Conservation (phyloP, 106 monocot genomes). For the Phalaenopsis aphrodite region DNA sequence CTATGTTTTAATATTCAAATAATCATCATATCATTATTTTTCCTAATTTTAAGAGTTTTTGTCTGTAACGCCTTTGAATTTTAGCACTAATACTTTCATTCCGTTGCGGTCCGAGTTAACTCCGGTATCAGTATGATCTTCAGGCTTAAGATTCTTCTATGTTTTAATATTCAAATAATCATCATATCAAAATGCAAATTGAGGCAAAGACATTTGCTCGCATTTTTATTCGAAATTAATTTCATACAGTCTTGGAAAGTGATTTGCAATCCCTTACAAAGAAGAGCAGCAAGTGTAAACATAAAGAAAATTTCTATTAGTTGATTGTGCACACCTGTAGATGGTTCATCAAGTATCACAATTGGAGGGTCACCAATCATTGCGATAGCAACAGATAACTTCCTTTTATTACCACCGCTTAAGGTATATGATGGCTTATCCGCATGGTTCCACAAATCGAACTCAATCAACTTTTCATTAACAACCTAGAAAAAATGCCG, state of each 20-base stretch:
- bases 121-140: too few species aligned
- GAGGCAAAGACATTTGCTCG: too few species aligned
- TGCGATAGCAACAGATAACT: slow-evolving; percentile 89
- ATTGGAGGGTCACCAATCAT: slow-evolving; percentile 98
- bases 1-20: too few species aligned
- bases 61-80: too few species aligned
- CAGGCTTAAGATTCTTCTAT: too few species aligned
- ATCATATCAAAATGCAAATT: too few species aligned
- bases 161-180: too few species aligned
- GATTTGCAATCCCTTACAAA: background rate
- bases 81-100: too few species aligned
- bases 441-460: slow-evolving; percentile 70
- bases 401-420: slow-evolving; percentile 93
- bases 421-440: slow-evolving; percentile 81
- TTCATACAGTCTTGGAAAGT: background rate
- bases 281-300: background rate
- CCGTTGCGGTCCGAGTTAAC: too few species aligned
- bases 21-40: too few species aligned
- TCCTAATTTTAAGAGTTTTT: too few species aligned
- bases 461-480: slow-evolving; percentile 70
- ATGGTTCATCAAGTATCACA: slow-evolving; percentile 93
- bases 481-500: slow-evolving; percentile 46
- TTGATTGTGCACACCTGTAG: slow-evolving; percentile 52
- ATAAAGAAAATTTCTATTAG: background rate
- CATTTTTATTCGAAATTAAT: background rate